Base-by-base conservation (phyloP, 371 early-diverging fungal genomes). In the Furculomyces boomerangus region DNA sequence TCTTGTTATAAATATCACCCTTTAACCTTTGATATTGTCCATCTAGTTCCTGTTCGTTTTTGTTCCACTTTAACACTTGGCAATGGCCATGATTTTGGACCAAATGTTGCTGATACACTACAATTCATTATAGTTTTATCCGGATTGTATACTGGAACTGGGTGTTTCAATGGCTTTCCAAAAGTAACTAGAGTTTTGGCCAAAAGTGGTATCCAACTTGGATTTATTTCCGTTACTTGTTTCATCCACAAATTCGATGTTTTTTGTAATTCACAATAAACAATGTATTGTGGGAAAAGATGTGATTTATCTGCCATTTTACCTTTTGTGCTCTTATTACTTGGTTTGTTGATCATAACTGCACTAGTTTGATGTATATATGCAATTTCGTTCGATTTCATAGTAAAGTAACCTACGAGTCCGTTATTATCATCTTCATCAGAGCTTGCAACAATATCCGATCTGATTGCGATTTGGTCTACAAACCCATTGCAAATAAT, bases 391-490 rank as follows among this genome's bases (percentile, higher is more conserved):
- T 76, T 72, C 24, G 78, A 69, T 84, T 83, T 85, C 79, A 92
- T 83, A 14, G 90, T 80, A 48, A 76, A 68, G 62, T 93, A 94
- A 0, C 77, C 72, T 18, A 70, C 63, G 57, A 73, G 67, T 41
- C 58, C 58, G 32, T 62, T 61, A 30, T 58, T 55, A 5, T 47
- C 58, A 28, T 62, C 65, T 2, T 57, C 52, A 25, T 53, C 58
- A 35, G 60, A 57, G n/a, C 78, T 68, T 14, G 78, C 83, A 3
- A 81, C 60, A 26, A 84, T 67, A 52, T 83, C 84, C 54, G 73
- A 75, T 2, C 87, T 79, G 45, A 83, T 71, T 0, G 97, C 97
- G 3, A 96, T 77, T 18, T 84, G 87, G 64, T 96, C 97, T 53
- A 88, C 75, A 57, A 85, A 93, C 1, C 93, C 92, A 2, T 90